Evolutionary conservation across 2,329 filamentous ascomycete species (phyloP).

Genomic region (Cladosporium halotolerans): DNA sequence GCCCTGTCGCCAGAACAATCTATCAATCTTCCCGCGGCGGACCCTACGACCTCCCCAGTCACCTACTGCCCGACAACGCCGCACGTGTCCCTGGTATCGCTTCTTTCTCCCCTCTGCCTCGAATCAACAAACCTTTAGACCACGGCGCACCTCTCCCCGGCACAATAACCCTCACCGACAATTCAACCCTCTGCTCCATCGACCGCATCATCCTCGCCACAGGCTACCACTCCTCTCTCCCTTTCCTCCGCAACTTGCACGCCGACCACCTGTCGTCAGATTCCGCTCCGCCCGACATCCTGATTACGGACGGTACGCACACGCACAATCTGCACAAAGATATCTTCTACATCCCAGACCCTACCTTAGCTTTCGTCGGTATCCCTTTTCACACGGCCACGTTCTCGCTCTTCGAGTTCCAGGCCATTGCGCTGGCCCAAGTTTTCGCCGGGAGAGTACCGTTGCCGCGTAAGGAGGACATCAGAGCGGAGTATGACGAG

Average conservation of each 20-base stretch:
- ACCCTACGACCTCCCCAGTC: slow-evolving; percentile 51
- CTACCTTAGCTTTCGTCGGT: slow-evolving; percentile 57
- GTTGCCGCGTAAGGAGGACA: slow-evolving; percentile 42
- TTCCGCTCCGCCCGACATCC: slow-evolving; percentile 45
- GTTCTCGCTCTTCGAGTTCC: slow-evolving; percentile 65
- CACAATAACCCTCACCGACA: slow-evolving; percentile 48
- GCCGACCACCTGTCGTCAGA: slow-evolving; percentile 38
- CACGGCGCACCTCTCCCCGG: slow-evolving; percentile 39
- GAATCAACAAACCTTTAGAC: too few species aligned
- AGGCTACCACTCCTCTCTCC: slow-evolving; percentile 62
- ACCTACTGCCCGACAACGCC: slow-evolving; percentile 49
- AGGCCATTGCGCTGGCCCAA: slow-evolving; percentile 56
- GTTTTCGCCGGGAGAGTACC: slow-evolving; percentile 47
- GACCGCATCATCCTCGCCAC: slow-evolving; percentile 60
- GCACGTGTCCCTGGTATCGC: slow-evolving; percentile 48
- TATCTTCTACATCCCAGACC: slow-evolving; percentile 65
- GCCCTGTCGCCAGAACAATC: slow-evolving; percentile 38
- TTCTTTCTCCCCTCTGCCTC: slow-evolving; percentile 32
- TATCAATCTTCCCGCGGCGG: slow-evolving; percentile 56
- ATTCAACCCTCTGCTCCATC: slow-evolving; percentile 48
- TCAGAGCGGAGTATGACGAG: slow-evolving; percentile 37
- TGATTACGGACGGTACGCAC: slow-evolving; percentile 60
- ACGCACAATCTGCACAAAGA: slow-evolving; percentile 63
- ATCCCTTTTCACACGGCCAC: slow-evolving; percentile 61
- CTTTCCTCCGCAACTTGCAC: slow-evolving; percentile 53